Percentiles rank a stretch among this genome's conserved stretches.
Evolutionary conservation across 2,329 filamentous ascomycete genomes (phyloP).

Genomic region (Trichoderma guizhouense): DNA sequence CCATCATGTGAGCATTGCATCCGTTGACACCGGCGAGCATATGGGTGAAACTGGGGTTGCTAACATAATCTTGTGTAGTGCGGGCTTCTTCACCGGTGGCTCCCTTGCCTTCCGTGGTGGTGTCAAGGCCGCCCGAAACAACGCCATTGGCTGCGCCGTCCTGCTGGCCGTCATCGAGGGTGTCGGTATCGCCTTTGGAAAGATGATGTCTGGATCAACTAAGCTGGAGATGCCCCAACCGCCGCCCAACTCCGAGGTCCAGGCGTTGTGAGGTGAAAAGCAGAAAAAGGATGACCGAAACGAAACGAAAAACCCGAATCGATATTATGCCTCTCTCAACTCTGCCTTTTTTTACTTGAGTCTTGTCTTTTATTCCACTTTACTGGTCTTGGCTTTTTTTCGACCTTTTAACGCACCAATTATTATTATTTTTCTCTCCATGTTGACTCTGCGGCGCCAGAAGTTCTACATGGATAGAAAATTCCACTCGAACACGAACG

Average conservation of each 20-base stretch:
- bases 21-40: background rate
- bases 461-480: background rate
- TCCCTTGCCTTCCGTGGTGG: slow-evolving; percentile 89
- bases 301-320: background rate
- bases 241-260: slow-evolving; percentile 31
- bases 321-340: slow-evolving; percentile 15
- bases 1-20: slow-evolving; percentile 60
- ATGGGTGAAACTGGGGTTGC: background rate
- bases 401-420: slow-evolving; percentile 12
- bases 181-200: slow-evolving; percentile 91
- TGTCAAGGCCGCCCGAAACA: slow-evolving; percentile 86
- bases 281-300: slow-evolving; percentile 2
- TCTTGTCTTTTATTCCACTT: slow-evolving; percentile 20
- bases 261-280: slow-evolving; percentile 25
- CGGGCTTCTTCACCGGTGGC: slow-evolving; percentile 94
- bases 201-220: slow-evolving; percentile 88
- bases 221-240: slow-evolving; percentile 60
- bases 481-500: slow-evolving; percentile 18
- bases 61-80: slow-evolving; percentile 34
- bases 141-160: slow-evolving; percentile 92
- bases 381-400: slow-evolving; percentile 16
- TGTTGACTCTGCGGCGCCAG: background rate
- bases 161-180: slow-evolving; percentile 95
- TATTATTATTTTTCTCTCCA: background rate
- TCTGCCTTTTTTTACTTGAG: slow-evolving; percentile 6